A percentile compares a stretch with the other conserved stretches of the same genome.
These are phyloP conservation scores for Pyrenopolyporus hunteri DNA, from an alignment of 495 filamentous ascomycete genomes.

Conservation along the genomic window DNA sequence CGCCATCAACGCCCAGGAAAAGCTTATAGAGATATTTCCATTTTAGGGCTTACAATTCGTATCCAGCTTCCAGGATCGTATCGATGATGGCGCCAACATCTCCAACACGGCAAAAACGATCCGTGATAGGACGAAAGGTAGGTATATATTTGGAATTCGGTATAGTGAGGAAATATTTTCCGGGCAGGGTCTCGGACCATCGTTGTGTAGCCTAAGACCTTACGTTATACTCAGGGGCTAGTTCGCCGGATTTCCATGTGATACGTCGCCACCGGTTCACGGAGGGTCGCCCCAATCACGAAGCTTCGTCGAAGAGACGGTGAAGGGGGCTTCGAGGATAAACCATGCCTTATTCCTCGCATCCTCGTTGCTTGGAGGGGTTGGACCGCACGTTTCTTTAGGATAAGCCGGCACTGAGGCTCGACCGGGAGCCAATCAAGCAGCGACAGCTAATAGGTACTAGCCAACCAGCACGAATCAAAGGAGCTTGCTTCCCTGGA, in stretches of 20 bases:
- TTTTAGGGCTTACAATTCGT: not conserved
- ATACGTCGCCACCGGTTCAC: not conserved
- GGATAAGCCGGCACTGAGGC: slow-evolving; percentile 16
- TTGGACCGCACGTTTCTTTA: slow-evolving; percentile 14
- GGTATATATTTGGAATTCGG: not conserved
- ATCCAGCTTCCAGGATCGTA: slow-evolving; percentile 8
- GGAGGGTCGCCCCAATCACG: not conserved
- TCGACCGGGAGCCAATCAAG: slow-evolving; percentile 27
- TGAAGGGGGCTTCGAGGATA: slow-evolving; percentile 10
- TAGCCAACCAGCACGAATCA: slow-evolving; percentile 18
- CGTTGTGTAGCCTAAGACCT: not conserved
- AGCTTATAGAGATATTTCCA: not conserved
- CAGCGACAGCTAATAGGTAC: slow-evolving; percentile 15
- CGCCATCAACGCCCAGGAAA: not conserved
- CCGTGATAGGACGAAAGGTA: not conserved
- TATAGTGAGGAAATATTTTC: not conserved
- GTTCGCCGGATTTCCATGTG: not conserved
- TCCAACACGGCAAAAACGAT: slow-evolving; percentile 2
- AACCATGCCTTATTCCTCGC: slow-evolving; percentile 14
- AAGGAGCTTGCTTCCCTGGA: slow-evolving; percentile 24
- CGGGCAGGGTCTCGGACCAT: not conserved
- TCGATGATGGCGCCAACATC: not conserved
- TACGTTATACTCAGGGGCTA: not conserved
- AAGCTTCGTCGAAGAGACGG: not conserved
- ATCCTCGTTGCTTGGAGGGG: slow-evolving; percentile 10